These are phyloP conservation scores for Aspergillus brunneoviolaceus DNA, from an alignment of 2,329 filamentous ascomycete genomes.

Conservation along the genomic window DNA sequence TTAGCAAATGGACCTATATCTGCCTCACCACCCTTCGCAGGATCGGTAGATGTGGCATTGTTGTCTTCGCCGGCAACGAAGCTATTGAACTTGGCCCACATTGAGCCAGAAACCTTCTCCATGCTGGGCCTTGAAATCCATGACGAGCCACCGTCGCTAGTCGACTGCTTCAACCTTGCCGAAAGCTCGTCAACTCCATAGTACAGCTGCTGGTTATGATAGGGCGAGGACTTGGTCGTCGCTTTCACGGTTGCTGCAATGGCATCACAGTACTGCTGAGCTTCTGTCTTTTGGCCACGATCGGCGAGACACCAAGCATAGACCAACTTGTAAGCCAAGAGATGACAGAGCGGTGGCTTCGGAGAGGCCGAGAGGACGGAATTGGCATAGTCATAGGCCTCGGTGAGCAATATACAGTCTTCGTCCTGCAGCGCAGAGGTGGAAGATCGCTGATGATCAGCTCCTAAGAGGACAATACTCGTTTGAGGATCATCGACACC, in stretches of 20 bases:
- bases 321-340: slow-evolving; percentile 87
- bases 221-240: slow-evolving; percentile 79
- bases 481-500: slow-evolving; percentile 78
- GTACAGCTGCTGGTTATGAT: slow-evolving; percentile 76
- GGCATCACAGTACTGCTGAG: slow-evolving; percentile 86
- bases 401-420: slow-evolving; percentile 88
- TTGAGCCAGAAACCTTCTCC: slow-evolving; percentile 87
- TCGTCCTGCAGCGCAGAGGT: slow-evolving; percentile 75
- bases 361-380: slow-evolving; percentile 64
- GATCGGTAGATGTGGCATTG: slow-evolving; percentile 60
- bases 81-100: slow-evolving; percentile 92
- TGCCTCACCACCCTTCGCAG: slow-evolving; percentile 55
- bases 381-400: slow-evolving; percentile 89
- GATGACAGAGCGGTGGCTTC: slow-evolving; percentile 67
- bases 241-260: slow-evolving; percentile 74
- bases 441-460: slow-evolving; percentile 71
- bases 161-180: slow-evolving; percentile 79
- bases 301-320: slow-evolving; percentile 84
- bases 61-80: slow-evolving; percentile 91
- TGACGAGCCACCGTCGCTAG: slow-evolving; percentile 75
- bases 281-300: slow-evolving; percentile 76
- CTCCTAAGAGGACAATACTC: slow-evolving; percentile 80
- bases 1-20: slow-evolving; percentile 80
- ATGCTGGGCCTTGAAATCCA: slow-evolving; percentile 96
- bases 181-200: slow-evolving; percentile 77